Evolutionary conservation across 192 early-diverging fungal species (phyloP).

Genomic region (Linnemannia exigua): DNA sequence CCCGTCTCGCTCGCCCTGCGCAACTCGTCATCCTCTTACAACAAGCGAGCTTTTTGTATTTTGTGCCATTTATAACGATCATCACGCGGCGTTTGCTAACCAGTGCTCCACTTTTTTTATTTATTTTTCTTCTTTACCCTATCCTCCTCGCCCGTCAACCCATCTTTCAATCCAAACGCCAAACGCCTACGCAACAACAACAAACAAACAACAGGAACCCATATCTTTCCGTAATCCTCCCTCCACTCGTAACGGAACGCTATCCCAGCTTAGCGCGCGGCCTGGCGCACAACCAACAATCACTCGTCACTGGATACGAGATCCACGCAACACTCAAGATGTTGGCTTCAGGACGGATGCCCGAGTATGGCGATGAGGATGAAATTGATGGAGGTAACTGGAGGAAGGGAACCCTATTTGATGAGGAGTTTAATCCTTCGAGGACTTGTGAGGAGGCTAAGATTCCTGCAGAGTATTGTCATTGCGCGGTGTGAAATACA

Average conservation of each 20-base stretch:
- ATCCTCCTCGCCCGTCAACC: not conserved
- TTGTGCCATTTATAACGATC: not conserved
- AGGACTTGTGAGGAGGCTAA: slow-evolving; percentile 41
- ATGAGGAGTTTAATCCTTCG: slow-evolving; percentile 28
- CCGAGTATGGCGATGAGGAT: slow-evolving; percentile 23
- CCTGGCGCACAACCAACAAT: slow-evolving; percentile 56
- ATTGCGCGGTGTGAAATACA: slow-evolving; percentile 13
- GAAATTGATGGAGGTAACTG: slow-evolving; percentile 30
- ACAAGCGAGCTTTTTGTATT: not conserved
- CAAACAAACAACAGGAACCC: slow-evolving; percentile 40
- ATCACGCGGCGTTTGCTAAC: not conserved
- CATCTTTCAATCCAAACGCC: too few species aligned
- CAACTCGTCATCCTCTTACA: not conserved
- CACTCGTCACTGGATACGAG: slow-evolving; percentile 48
- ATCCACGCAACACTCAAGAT: slow-evolving; percentile 53
- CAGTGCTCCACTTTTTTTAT: too few species aligned
- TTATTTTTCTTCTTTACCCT: not conserved
- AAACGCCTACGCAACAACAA: not conserved
- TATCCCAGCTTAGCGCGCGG: slow-evolving; percentile 37
- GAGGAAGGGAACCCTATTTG: slow-evolving; percentile 43
- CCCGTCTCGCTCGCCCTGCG: too few species aligned
- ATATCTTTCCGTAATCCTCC: slow-evolving; percentile 56
- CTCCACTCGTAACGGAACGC: slow-evolving; percentile 30
- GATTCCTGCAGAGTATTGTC: slow-evolving; percentile 35
- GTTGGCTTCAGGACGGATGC: slow-evolving; percentile 37